phyloP scores from a whole-genome alignment of 345 rosid species.

The Heritiera fomes region DNA sequence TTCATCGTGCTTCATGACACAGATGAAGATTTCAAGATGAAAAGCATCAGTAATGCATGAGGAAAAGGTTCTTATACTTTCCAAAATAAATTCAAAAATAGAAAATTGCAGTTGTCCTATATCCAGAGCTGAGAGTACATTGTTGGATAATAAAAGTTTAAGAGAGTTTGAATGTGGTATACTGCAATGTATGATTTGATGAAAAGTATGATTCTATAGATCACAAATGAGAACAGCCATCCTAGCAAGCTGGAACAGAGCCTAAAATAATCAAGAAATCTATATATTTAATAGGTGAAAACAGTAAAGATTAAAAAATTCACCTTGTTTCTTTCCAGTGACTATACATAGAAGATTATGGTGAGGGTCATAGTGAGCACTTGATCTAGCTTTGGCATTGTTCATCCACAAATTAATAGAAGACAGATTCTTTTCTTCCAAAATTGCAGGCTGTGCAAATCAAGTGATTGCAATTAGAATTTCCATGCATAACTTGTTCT shows the following conservation, averaged over 20 bases:
- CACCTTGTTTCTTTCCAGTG: constrained; percentile 82
- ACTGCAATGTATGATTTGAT: neutral
- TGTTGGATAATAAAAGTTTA: neutral
- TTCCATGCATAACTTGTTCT: neutral
- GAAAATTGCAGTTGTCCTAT: neutral
- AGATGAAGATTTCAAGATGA: neutral
- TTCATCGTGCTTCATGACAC: neutral
- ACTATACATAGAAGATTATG: constrained; percentile 80
- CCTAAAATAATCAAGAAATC: neutral
- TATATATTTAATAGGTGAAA: neutral
- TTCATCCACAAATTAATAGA: constrained; percentile 94
- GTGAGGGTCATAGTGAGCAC: constrained; percentile 90
- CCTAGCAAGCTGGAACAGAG: neutral
- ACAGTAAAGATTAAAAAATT: neutral
- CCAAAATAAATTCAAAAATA: neutral
- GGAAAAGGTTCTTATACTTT: neutral
- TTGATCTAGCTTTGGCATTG: constrained; percentile 69
- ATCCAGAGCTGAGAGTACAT: neutral
- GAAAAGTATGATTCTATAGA: neutral
- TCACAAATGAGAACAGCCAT: neutral
- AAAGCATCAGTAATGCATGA: neutral
- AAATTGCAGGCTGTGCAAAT: constrained; percentile 56
- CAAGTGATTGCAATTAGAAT: constrained; percentile 20
- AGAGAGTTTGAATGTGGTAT: neutral
- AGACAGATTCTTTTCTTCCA: constrained; percentile 59